Percentiles rank a stretch among this genome's conserved stretches.
These are phyloP conservation scores for Scleroderma bovista DNA, from an alignment of 768 basidiomycete genomes.

Conservation along the genomic window DNA sequence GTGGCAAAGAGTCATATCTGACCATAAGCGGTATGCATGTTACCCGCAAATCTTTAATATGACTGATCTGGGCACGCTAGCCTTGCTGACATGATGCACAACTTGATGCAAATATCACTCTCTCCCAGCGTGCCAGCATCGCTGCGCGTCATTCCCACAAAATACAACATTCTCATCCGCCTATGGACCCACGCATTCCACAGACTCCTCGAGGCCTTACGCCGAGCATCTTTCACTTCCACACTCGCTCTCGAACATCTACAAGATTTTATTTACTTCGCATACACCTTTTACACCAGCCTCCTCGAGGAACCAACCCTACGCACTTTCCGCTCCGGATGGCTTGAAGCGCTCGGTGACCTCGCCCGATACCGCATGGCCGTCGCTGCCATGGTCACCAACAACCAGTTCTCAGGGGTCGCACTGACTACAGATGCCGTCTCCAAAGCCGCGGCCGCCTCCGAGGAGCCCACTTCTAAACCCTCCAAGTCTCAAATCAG, in stretches of 20 bases:
- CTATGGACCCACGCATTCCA: slow-evolving; percentile 92
- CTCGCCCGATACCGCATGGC: slow-evolving; percentile 93
- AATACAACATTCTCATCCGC: slow-evolving; percentile 93
- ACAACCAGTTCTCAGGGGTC: slow-evolving; percentile 36
- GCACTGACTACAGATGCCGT: slow-evolving; percentile 55
- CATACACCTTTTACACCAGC: slow-evolving; percentile 90
- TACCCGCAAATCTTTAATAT: slow-evolving; percentile 3
- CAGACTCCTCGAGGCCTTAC: slow-evolving; percentile 83
- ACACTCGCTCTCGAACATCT: slow-evolving; percentile 79
- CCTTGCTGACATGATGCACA: slow-evolving; percentile 86
- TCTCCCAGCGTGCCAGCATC: slow-evolving; percentile 87
- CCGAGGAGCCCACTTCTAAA: slow-evolving; percentile 14
- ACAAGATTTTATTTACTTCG: slow-evolving; percentile 91
- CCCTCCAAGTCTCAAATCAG: slow-evolving; percentile 33
- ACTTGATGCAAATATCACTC: slow-evolving; percentile 78
- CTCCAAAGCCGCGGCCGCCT: slow-evolving; percentile 36
- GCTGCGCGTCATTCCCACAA: slow-evolving; percentile 81
- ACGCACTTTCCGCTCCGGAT: slow-evolving; percentile 64
- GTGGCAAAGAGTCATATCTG: slow-evolving; percentile 62
- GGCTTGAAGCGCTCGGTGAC: slow-evolving; percentile 97
- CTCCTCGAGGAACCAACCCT: slow-evolving; percentile 80
- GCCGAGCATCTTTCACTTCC: slow-evolving; percentile 70
- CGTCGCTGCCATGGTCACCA: slow-evolving; percentile 79
- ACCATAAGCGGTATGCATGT: slow-evolving; percentile 78
- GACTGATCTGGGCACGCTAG: slow-evolving; percentile 37